phyloP scores from a whole-genome alignment of 1,284 basidiomycete species.

The Marasmius tenuissimus region DNA sequence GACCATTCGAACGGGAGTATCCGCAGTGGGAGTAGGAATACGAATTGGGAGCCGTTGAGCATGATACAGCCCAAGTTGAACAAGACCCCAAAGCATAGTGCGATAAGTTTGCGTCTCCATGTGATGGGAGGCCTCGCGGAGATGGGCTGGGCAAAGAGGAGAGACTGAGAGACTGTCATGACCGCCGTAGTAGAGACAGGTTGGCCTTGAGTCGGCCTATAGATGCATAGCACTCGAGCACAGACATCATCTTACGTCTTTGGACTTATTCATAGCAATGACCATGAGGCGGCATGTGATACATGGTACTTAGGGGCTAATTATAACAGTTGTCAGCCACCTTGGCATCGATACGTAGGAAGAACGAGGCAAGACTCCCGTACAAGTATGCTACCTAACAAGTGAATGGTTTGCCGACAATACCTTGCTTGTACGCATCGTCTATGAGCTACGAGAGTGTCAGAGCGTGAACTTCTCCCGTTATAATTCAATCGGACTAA shows the following conservation, averaged over 20 bases:
- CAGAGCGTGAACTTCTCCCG: neutral
- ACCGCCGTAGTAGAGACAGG: neutral
- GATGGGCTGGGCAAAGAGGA: constrained; percentile 57
- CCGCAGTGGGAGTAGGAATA: constrained; percentile 65
- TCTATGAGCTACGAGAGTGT: constrained; percentile 41
- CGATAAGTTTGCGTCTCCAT: constrained; percentile 54
- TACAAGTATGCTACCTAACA: constrained; percentile 30
- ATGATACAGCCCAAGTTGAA: constrained; percentile 72
- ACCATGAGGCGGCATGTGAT: no score
- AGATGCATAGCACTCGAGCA: no score
- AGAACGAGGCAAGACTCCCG: no score
- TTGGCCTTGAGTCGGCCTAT: no score
- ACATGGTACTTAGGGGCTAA: no score
- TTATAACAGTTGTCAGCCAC: no score
- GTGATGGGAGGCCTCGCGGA: constrained; percentile 52
- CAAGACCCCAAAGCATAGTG: constrained; percentile 54
- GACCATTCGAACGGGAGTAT: constrained; percentile 53
- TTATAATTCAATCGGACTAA: constrained; percentile 9
- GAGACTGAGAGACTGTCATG: constrained; percentile 11
- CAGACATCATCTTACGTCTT: no score
- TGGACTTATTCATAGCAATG: no score
- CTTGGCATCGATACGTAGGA: no score
- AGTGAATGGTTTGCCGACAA: constrained; percentile 51
- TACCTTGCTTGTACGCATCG: constrained; percentile 42
- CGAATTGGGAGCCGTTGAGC: constrained; percentile 70